Base-by-base conservation (phyloP, 768 basidiomycete genomes). In the Boletus rex-veris region DNA sequence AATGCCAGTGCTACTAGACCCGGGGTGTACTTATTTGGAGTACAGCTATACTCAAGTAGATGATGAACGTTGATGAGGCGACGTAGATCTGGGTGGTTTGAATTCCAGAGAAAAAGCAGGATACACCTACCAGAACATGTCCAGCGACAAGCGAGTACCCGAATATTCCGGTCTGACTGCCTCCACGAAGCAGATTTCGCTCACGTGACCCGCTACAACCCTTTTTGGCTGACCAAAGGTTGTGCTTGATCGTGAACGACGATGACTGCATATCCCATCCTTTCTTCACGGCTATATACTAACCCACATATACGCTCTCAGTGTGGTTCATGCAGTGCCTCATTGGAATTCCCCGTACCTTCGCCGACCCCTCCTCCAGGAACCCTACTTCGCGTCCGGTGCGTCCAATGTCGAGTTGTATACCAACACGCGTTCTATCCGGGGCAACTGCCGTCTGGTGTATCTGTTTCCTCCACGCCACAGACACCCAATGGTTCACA, bases 311-410 rank as follows among this genome's bases (percentile, higher is more conserved):
- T 90, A 55, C 73, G 75, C 14, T 82, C 87, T 1, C 77, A 74
- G 39, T 92, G 90, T 66, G 72, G 75, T 8, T 63, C 72, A 43
- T 92, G 90, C 64, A 74, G 71, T 16, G 57, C 72, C 3, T 70
- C 71, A 2, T 71, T 92, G 16, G 89, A 92, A 66, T 92, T 90
- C 59, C 79, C 83, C 0, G 76, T 85, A 5, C 90, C 88, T 0
- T 72, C 67, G 0, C 80, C 86, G 0, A 65, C 71, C 12, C 85
- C 84, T n/a, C 69, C 78, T 16, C 71, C 79, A 18, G 76, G 82
- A 38, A 79, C 83, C 0, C 62, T 85, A 5, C 80, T 92, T 9
- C 79, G 79, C 54, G 71, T 94, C 52, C 80, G 80, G 53, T 95
- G 92, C 69, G 88, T 78, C 65, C 73, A 76, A 42, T 95, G 92